Evolutionary conservation across 2,329 filamentous ascomycete species (phyloP).

Genomic region (Pseudogymnoascus sp.): DNA sequence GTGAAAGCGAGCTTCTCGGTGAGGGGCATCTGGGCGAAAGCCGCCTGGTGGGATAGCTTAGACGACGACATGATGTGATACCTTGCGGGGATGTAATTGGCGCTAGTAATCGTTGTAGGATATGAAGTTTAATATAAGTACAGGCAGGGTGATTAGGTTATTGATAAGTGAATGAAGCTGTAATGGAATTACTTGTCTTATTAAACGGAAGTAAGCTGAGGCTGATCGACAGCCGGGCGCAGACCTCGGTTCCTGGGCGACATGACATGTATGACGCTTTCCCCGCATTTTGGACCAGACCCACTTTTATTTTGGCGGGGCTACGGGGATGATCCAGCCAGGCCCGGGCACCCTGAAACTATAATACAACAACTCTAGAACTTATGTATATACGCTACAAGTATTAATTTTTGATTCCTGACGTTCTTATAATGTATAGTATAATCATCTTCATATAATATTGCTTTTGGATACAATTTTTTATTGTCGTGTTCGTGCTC

Average conservation of each 20-base stretch:
- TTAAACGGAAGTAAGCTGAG: background rate
- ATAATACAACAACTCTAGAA: background rate
- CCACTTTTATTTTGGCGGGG: background rate
- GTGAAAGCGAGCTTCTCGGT: constrained; percentile 22
- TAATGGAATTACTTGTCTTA: background rate
- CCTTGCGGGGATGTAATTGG: background rate
- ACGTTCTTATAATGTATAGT: background rate
- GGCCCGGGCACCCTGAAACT: background rate
- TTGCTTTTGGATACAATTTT: background rate
- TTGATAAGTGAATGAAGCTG: background rate
- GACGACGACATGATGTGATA: constrained; percentile 2
- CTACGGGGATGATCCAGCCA: background rate
- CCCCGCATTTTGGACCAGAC: background rate
- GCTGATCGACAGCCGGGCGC: background rate
- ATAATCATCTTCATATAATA: background rate
- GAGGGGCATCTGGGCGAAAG: constrained; percentile 1
- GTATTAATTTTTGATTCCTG: background rate
- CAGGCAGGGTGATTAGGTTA: background rate
- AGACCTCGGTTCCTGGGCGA: background rate
- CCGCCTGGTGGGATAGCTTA: background rate
- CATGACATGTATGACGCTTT: background rate
- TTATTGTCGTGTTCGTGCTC: background rate
- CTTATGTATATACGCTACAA: background rate
- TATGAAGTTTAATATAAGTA: background rate
- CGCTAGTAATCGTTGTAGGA: background rate